Evolutionary conservation across 2,329 filamentous ascomycete genomes (phyloP).

Genomic region (Blastomyces gilchristii): DNA sequence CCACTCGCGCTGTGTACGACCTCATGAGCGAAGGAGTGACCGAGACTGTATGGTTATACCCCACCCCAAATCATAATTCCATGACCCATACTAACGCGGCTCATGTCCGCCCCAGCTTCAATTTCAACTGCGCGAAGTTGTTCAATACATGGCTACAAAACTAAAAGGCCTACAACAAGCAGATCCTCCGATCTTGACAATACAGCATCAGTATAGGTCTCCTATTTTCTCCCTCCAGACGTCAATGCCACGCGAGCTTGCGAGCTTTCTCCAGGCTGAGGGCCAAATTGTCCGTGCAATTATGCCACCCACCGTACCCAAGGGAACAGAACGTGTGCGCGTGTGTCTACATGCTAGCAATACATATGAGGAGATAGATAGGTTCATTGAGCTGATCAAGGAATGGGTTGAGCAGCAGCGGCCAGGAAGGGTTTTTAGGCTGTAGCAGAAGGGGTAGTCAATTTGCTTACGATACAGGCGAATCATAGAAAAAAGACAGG

Average conservation of each 20-base stretch:
- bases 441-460: background rate
- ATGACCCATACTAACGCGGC: background rate
- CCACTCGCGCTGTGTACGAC: constrained; percentile 49
- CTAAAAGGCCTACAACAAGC: constrained; percentile 31
- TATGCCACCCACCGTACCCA: constrained; percentile 57
- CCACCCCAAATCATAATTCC: constrained; percentile 8
- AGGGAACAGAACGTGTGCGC: constrained; percentile 52
- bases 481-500: background rate
- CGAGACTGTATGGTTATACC: constrained; percentile 28
- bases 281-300: constrained; percentile 56
- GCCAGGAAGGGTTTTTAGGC: background rate
- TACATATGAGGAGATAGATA: constrained; percentile 46
- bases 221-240: constrained; percentile 58
- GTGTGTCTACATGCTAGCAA: constrained; percentile 61
- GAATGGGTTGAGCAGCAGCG: constrained; percentile 9
- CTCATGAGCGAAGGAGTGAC: constrained; percentile 45
- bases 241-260: constrained; percentile 47
- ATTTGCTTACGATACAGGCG: background rate
- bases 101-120: constrained; percentile 25
- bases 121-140: constrained; percentile 39
- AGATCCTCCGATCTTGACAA: constrained; percentile 26
- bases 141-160: constrained; percentile 36
- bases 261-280: constrained; percentile 47
- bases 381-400: constrained; percentile 31
- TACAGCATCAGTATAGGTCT: constrained; percentile 41